Base-by-base conservation (phyloP, 495 filamentous ascomycete genomes). In the Cercophora samala region DNA sequence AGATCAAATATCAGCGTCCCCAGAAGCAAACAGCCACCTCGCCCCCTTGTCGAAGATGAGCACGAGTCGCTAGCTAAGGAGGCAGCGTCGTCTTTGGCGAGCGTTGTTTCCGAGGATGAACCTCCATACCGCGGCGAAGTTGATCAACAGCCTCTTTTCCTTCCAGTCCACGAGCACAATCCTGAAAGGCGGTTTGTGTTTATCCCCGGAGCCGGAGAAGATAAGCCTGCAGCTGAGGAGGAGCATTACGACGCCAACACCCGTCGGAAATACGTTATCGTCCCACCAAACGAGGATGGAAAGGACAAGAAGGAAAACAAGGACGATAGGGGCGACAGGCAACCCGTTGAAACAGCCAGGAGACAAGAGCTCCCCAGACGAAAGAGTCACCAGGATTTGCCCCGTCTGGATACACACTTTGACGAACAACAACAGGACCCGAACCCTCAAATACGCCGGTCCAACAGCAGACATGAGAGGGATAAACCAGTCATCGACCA, bases 171-270 rank as follows among this genome's bases (percentile, higher is more conserved):
- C 68, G 77, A 83, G 26, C 62, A 78, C 61, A 84, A 84, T 61
- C 76, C 80, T 11, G 82, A 84, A 74, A 76, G 82, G 25, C 75
- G 82, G 22, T 84, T 84, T 32, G 75, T 84, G 0, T 59, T 82
- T 55, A 68, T 84, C 4, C 69, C 77, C 22, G 76, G 76, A 58
- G 64, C 73, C 21, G 70, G 64, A 26, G 55, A 18, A 25, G 67
- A 76, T 18, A 68, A 67, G 26, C 69, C 66, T 3, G 64, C 59
- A 19, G 67, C 68, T 62, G 46, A 66, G 17, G 73, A 71, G 26
- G 63, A 73, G 5, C 71, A 72, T 13, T 81, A 81, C 46, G 75
- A 81, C 23, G 78, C 77, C 15, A 81, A 81, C 63, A 82, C 77
- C 4, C 74, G 78, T 61, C 73, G 79, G 26, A 78, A 80, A 63